phyloP scores from a whole-genome alignment of 306 rosid species.

The Glycine soja region DNA sequence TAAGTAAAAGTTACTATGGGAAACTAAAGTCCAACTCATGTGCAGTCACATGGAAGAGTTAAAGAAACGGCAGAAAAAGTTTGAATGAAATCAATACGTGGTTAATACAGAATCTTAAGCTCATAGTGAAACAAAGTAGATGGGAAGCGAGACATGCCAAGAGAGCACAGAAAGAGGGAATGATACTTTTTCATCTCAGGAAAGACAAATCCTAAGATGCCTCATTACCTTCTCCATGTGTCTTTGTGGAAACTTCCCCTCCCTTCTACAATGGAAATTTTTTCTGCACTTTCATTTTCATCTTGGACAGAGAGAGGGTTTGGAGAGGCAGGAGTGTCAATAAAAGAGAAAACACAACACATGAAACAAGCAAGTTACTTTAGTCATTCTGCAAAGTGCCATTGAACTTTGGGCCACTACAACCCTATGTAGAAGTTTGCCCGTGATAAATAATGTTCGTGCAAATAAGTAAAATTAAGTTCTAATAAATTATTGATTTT shows the following conservation, averaged over 20 bases:
- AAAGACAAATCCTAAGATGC: conserved; percentile 89
- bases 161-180: conserved; percentile 65
- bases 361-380: conserved; percentile 73
- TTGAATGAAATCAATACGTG: conserved; percentile 51
- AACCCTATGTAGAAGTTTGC: conserved; percentile 59
- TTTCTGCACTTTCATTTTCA: conserved; percentile 77
- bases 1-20: background rate
- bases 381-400: conserved; percentile 59
- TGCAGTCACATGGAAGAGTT: too few relatives aligned
- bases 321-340: conserved; percentile 64
- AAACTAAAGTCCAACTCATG: too few relatives aligned
- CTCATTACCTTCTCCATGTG: conserved; percentile 62
- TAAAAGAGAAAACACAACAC: conserved; percentile 75
- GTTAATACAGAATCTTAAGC: conserved; percentile 47
- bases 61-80: conserved; percentile 35
- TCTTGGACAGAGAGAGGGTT: conserved; percentile 50
- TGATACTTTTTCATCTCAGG: conserved; percentile 57
- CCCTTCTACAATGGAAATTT: conserved; percentile 48
- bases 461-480: too few relatives aligned
- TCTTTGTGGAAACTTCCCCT: conserved; percentile 58
- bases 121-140: conserved; percentile 50
- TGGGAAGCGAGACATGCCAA: conserved; percentile 52
- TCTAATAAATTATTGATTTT: too few relatives aligned
- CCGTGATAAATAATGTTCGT: conserved; percentile 46
- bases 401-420: conserved; percentile 61